Base-by-base conservation (phyloP, 225 moss, liverwort and hornwort genomes). In the Neckera pumila region DNA sequence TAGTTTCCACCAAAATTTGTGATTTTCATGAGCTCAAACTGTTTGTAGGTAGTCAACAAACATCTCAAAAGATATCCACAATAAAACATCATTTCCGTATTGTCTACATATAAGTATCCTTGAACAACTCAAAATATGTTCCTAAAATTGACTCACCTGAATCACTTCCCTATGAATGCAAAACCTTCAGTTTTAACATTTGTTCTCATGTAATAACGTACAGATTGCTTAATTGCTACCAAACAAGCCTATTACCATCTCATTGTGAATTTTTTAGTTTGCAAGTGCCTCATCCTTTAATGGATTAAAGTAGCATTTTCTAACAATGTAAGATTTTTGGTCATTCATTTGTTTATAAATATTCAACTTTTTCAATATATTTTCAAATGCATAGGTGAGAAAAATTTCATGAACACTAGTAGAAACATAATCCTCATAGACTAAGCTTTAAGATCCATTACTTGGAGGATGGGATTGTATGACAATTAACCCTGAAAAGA, bases 1-100 rank as follows among this genome's bases (percentile, higher is more conserved):
- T 57, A 38, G 4, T 77, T 36, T 57, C 3, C 7, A 10, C 11
- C 10, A n/a, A n/a, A n/a, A 26, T 26, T n/a, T 56, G 6, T 17
- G 10, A 26, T n/a, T 36, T 10, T 54, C 17, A 17, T 16, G 5
- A 78, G 7, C 11, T 57, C 26, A 57, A 38, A n/a, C 4, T n/a
- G 4, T 57, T n/a, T 0, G 0, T 25, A 56, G 26, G 1, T 2
- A 0, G 6, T 11, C 0, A 0, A 54, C 6, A 78, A 56, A 26
- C 16, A 56, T n/a, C 2, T 56, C 10, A n/a, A 56, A 16, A 23
- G 25, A 56, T n/a, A 26, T 56, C 1, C 1, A n/a, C 4, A 36
- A 9, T 56, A 1, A 54, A n/a, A 54, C 9, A 36, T 14, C 36
- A n/a, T n/a, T n/a, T 77, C 10, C 9, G n/a, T 6, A 16, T 77